Base-by-base conservation (phyloP, 192 early-diverging fungal species). In the Chytriomyces hyalinus region DNA sequence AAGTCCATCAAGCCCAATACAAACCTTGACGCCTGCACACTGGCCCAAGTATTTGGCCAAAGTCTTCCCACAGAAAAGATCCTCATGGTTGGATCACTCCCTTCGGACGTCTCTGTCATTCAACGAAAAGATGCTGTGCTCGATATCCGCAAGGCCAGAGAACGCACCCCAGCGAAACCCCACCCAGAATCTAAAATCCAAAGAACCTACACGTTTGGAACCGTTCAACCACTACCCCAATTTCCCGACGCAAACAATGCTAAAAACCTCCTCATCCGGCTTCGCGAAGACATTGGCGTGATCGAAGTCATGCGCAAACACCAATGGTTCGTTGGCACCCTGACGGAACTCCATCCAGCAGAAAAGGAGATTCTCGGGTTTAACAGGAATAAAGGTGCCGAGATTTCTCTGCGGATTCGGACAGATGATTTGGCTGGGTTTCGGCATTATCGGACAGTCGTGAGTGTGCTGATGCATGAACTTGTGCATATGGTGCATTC, bases 341-440 rank as follows among this genome's bases (percentile, higher is more conserved):
- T 95, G 57, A 89, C 80, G 6, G 93, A 95, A 78, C 77, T 95
- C 11, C 89, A 91, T 36, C 92, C 94, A 0, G 80, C 82, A 20
- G 91, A 94, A 72, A 79, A 78, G 22, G 78, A 87, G 6, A 88
- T 95, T 46, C 81, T 95, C 20, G 92, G 92, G 7, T 94, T 89
- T 70, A 88, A 88, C 78, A 61, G 75, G 59, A 95, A 94, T 80
- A 80, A 76, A 50, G 94, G 94, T 11, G 83, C 92, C 64, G 80
- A 86, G 57, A 94, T 95, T 76, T 87, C 93, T 0, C 67, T 95
- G 15, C 83, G 94, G 64, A 71, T 95, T n/a, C 83, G 94, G 9
- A 94, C 94, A 4, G 87, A 94, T 81, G 88, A 90, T 75, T 77
- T 93, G 65, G 86, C 88, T 53, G 94, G 94, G 6, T 95, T 95